Evolutionary conservation across 1,139 yeast genomes (phyloP), one percentile per base, ranked within the genome.

Genomic region (Pichia sp.): DNA sequence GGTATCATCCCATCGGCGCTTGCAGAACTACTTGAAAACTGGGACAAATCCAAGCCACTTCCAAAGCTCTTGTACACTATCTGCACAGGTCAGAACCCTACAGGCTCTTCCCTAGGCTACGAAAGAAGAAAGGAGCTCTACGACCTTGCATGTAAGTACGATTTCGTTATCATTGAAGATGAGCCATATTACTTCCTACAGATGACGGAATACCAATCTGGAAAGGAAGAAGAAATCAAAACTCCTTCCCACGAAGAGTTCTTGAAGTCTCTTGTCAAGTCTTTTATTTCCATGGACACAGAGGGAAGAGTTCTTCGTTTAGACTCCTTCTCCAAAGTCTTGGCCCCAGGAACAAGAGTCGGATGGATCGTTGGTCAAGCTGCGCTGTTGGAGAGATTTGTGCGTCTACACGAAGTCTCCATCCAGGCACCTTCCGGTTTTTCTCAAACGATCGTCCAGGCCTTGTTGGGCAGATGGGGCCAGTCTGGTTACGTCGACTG

Each of bases 171-270:
- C 62, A 73, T 90, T 52, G 97, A 90, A 74, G 97, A 90, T 70
- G 97, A 90, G 72, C 97, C 97, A 44, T 90, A 90, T 80, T 90
- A 87, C 77, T 90, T 88, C 76, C 76, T 90, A 68, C 97, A 90
- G 74, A 88, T 89, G 96, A 89, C 84, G 57, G 65, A 78, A 48
- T 87, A 84, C 72, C 74, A 76, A 58, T 69, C 71, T 61, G 82
- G 78, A 63, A 56, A 80, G 75, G 54, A 77, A 64, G 70, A 59
- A 64, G 61, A 59, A 13, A 53, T 44, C 5, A 34, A 51, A 19
- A 45, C 60, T 31, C 65, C 72, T 70, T 68, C 60, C 72, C 70
- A 66, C 62, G 83, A 81, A 64, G 82, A 79, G 48, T 89, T 92
- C 70, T 60, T 88, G 59, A 71, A 77, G 54, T 80, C 85, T 6